phyloP scores from a whole-genome alignment of 768 basidiomycete genomes.

The Boletus pseudopeckii region DNA sequence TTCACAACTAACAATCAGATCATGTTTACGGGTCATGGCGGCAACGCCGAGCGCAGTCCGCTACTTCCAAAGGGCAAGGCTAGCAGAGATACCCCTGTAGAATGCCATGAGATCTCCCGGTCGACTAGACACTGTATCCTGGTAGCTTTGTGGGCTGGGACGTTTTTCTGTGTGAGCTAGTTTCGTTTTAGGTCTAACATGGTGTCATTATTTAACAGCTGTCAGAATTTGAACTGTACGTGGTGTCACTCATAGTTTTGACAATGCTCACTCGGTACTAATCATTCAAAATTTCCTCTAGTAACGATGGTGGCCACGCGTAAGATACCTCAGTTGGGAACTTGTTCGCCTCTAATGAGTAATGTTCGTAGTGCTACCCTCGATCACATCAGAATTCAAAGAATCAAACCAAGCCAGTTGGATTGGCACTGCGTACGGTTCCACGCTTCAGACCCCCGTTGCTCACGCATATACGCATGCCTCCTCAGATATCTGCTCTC shows the following conservation, averaged over 20 bases:
- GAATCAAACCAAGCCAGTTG: constrained; percentile 26
- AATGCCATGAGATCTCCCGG: constrained; percentile 56
- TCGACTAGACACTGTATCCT: constrained; percentile 57
- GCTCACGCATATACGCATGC: not conserved
- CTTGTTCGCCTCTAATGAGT: not conserved
- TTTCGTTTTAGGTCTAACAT: not conserved
- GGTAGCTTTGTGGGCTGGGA: constrained; percentile 62
- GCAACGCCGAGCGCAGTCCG: constrained; percentile 21
- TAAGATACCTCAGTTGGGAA: not conserved
- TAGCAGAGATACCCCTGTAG: constrained; percentile 17
- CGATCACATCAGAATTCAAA: constrained; percentile 24
- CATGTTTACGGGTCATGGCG: not conserved
- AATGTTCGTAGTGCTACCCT: constrained; percentile 6
- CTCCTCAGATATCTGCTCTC: constrained; percentile 13
- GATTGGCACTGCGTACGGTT: constrained; percentile 23
- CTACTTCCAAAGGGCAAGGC: constrained; percentile 13
- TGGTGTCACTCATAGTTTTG: not conserved
- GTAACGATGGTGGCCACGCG: constrained; percentile 25
- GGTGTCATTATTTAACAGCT: not conserved
- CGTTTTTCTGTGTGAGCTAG: constrained; percentile 60
- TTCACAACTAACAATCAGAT: no score
- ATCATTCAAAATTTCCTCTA: not conserved
- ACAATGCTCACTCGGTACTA: not conserved
- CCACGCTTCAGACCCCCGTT: not conserved
- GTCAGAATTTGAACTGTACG: constrained; percentile 13